Evolutionary conservation across 2,329 filamentous ascomycete genomes (phyloP), one percentile per base, ranked within the genome.

Genomic region (Aspergillus piperis): DNA sequence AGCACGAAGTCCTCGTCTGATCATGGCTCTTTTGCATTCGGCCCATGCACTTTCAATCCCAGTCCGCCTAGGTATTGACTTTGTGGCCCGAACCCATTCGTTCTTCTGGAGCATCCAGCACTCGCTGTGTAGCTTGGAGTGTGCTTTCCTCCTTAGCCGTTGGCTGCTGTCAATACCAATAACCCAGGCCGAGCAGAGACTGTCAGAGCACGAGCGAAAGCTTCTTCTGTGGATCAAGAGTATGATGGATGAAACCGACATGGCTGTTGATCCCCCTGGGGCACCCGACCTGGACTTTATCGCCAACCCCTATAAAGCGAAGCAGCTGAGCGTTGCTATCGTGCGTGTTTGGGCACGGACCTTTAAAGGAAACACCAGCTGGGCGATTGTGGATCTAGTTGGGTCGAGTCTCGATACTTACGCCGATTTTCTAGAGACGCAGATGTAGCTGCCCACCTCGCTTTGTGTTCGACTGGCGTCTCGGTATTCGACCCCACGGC

Each of bases 21-120:
- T 81, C 3, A 81, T 80, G 65, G 82, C 82, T 3, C 70, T 84
- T 2, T 68, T 84, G 3, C 82, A 85, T 64, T 81, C 81, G n/a
- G 80, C 81, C 0, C 82, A 84, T 59, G 82, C 82, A 11, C 74
- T 85, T 8, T 83, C 82, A 8, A 82, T 85, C 25, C 82, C 81
- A 0, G 80, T 84, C 3, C 76, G 82, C 42, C 75, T 84, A 8
- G 83, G 83, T 1, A 80, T 84, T 53, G 78, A 81, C 53, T 83
- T 83, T 54, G 82, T 84, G 39, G 81, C 82, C 3, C 76, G 77
- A 49, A 83, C 80, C 1, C 82, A 84, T 66, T 83, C 81, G 1
- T 81, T 83, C 57, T 81, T 83, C 66, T 85, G 83, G 83, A 82
- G 80, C 39, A 81, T 84, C 27, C 81, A 84, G 64, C 83, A 85